Evolutionary conservation across 208 protist genomes (phyloP).

Genomic region (Leishmania tarentolae): DNA sequence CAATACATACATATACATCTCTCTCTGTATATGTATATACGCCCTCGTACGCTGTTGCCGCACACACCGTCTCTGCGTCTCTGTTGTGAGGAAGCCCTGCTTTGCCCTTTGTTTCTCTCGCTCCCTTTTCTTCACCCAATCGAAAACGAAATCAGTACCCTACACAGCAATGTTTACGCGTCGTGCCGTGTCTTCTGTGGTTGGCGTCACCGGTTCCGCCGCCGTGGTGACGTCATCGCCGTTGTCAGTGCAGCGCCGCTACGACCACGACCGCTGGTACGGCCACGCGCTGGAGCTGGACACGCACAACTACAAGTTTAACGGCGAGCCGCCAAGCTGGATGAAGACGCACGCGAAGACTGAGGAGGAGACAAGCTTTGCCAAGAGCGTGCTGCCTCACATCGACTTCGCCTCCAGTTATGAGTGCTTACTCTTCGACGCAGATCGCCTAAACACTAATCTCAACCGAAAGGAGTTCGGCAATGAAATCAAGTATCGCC

Average conservation of each 20-base stretch:
- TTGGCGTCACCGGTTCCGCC: no score
- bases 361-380: slow-evolving; percentile 81
- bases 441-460: slow-evolving; percentile 73
- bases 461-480: slow-evolving; percentile 91
- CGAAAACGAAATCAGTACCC: background rate
- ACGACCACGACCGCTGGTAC: slow-evolving; percentile 90
- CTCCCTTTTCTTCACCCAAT: background rate
- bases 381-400: slow-evolving; percentile 76
- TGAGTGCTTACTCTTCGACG: slow-evolving; percentile 84
- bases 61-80: background rate
- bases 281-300: slow-evolving; percentile 84
- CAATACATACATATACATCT: background rate
- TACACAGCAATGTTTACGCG: slow-evolving; percentile 51
- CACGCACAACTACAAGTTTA: slow-evolving; percentile 88
- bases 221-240: slow-evolving; percentile 29
- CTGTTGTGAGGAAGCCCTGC: background rate
- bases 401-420: slow-evolving; percentile 86
- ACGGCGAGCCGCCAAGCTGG: slow-evolving; percentile 75
- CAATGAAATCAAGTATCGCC: slow-evolving; percentile 81
- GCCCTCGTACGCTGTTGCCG: background rate
- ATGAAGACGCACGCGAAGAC: slow-evolving; percentile 72
- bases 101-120: background rate
- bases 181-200: slow-evolving; percentile 45
- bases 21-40: background rate
- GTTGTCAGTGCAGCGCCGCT: slow-evolving; percentile 59